Evolutionary conservation across 78 protist species (phyloP).

Genomic region (Dictyostelium purpureum): DNA sequence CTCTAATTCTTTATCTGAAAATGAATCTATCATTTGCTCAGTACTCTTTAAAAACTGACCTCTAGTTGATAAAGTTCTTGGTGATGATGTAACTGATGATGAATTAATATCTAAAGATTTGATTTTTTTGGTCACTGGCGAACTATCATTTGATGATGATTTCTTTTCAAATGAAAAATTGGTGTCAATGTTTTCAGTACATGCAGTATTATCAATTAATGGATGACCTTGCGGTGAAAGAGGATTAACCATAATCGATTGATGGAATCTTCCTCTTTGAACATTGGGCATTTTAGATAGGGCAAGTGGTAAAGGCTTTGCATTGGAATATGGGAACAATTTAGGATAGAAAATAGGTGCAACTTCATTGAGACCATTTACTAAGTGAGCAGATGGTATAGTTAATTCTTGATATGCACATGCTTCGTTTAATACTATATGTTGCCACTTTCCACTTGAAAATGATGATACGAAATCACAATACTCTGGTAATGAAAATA

Average conservation of each 20-base stretch:
- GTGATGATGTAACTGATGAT: background rate
- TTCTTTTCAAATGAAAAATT: background rate
- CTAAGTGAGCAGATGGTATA: conserved; percentile 14
- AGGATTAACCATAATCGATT: conserved; percentile 21
- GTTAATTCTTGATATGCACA: conserved; percentile 35
- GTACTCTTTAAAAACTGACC: background rate
- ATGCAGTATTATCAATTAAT: background rate
- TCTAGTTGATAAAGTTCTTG: background rate
- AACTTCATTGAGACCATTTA: conserved; percentile 23
- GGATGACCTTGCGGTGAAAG: background rate
- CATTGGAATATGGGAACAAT: background rate
- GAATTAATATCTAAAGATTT: background rate
- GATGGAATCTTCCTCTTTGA: conserved; percentile 34
- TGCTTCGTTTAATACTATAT: conserved; percentile 5
- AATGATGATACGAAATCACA: background rate
- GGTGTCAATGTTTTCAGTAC: conserved; percentile 8
- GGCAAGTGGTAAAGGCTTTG: background rate
- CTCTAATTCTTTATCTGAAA: conserved; percentile 25
- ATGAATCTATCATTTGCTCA: background rate
- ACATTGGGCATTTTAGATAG: background rate
- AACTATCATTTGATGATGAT: background rate
- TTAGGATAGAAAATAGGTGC: conserved; percentile 28
- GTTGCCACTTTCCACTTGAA: conserved; percentile 35
- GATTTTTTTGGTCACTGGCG: background rate
- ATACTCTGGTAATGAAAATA: background rate